These are phyloP conservation scores for Psilocybe sp. DNA, from an alignment of 768 basidiomycete genomes.

Conservation along the genomic window DNA sequence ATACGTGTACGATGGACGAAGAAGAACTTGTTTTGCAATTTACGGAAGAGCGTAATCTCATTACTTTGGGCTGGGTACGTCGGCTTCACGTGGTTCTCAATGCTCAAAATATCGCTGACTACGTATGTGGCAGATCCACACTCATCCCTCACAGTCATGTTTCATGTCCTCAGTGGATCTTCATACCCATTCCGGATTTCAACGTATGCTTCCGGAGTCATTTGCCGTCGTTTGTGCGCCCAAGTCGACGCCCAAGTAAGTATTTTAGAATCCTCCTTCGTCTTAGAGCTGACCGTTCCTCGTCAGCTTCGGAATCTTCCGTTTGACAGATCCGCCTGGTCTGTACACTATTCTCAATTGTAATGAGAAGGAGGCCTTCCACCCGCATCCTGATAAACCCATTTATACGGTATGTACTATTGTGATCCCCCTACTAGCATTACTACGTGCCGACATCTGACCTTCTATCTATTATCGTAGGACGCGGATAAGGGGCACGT, in stretches of 20 bases:
- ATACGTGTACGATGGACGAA: conserved; percentile 91
- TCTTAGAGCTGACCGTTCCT: neutral
- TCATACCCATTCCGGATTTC: conserved; percentile 89
- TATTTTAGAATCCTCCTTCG: neutral
- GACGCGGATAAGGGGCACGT: conserved; percentile 88
- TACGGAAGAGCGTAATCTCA: conserved; percentile 75
- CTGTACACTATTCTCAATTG: conserved; percentile 70
- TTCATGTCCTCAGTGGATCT: conserved; percentile 96
- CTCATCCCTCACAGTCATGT: conserved; percentile 87
- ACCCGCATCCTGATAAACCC: conserved; percentile 79
- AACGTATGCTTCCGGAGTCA: conserved; percentile 86
- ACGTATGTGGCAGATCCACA: conserved; percentile 66
- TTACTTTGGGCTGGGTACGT: conserved; percentile 87
- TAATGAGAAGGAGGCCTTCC: conserved; percentile 71
- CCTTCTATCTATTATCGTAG: conserved; percentile 28
- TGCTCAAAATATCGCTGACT: neutral
- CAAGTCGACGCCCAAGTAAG: conserved; percentile 69
- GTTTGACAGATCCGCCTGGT: conserved; percentile 85
- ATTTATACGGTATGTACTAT: conserved; percentile 75
- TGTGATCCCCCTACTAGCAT: neutral
- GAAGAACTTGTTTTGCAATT: conserved; percentile 86
- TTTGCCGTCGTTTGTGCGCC: conserved; percentile 94
- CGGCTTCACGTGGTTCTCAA: conserved; percentile 22
- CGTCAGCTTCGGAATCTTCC: conserved; percentile 80
- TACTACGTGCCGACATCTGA: neutral